Evolutionary conservation across 2,329 filamentous ascomycete species (phyloP).

Genomic region (Ophiostoma australiae): DNA sequence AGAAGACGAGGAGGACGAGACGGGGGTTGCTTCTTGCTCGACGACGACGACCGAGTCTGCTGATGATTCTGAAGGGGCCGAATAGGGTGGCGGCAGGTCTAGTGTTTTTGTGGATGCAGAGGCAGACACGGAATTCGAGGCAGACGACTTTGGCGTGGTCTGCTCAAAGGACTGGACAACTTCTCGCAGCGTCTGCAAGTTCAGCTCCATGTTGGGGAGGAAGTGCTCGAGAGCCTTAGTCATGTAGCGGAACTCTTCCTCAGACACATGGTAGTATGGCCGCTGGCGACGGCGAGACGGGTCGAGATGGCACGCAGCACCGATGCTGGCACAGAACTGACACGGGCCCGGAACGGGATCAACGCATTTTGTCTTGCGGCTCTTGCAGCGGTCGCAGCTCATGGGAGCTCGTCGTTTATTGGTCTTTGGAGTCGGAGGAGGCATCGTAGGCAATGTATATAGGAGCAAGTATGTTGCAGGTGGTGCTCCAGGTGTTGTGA

Average conservation of each 20-base stretch:
- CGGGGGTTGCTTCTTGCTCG: constrained; percentile 18
- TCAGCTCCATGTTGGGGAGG: constrained; percentile 30
- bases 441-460: neutral
- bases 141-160: neutral
- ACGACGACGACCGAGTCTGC: constrained; percentile 22
- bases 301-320: constrained; percentile 31
- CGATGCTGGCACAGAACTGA: constrained; percentile 32
- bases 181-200: constrained; percentile 29
- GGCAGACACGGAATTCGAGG: neutral
- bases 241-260: constrained; percentile 33
- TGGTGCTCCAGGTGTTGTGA: neutral
- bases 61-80: constrained; percentile 13
- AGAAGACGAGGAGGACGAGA: neutral
- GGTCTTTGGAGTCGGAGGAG: constrained; percentile 14
- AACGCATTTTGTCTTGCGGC: constrained; percentile 32
- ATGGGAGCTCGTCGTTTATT: constrained; percentile 31
- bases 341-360: constrained; percentile 31
- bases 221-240: constrained; percentile 32
- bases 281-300: constrained; percentile 32
- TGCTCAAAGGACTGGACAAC: constrained; percentile 26
- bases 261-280: constrained; percentile 33
- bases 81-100: constrained; percentile 5
- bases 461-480: neutral
- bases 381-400: constrained; percentile 34
- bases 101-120: neutral